These are phyloP conservation scores for Xylaria longipes DNA, from an alignment of 495 filamentous ascomycete genomes.

Conservation along the genomic window DNA sequence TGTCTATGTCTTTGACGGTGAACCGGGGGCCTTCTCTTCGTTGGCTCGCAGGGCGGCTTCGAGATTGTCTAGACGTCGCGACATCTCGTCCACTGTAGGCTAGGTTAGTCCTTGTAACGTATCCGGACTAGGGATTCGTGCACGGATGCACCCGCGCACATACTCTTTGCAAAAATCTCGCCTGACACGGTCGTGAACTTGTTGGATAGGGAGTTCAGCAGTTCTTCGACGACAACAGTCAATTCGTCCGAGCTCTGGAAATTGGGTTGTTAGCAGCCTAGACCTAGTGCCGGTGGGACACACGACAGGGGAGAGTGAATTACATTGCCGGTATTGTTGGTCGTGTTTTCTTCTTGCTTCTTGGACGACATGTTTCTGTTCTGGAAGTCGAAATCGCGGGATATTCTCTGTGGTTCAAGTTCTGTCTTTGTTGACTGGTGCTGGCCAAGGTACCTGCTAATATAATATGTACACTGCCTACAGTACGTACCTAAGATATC, in stretches of 20 bases:
- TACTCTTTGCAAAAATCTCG: constrained; percentile 90
- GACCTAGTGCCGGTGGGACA: constrained; percentile 14
- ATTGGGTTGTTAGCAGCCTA: not conserved
- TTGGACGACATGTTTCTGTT: constrained; percentile 5
- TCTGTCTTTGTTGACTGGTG: too few relatives aligned
- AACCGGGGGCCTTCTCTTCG: constrained; percentile 48
- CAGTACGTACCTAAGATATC: too few relatives aligned
- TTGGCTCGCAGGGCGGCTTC: constrained; percentile 71
- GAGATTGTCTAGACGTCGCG: constrained; percentile 82
- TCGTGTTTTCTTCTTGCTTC: constrained; percentile 29
- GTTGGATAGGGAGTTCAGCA: constrained; percentile 79
- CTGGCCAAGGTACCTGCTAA: too few relatives aligned
- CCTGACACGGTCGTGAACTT: constrained; percentile 83
- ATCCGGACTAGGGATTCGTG: not conserved
- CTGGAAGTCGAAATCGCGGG: not conserved
- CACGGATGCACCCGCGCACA: constrained; percentile 37
- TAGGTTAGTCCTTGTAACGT: constrained; percentile 19
- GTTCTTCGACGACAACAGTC: constrained; percentile 79
- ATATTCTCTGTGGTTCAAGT: not conserved
- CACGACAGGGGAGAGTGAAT: constrained; percentile 24
- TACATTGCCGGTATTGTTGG: constrained; percentile 40
- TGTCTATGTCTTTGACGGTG: constrained; percentile 35
- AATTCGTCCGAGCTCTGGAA: constrained; percentile 59
- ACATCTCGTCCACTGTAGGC: constrained; percentile 90
- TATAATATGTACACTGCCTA: too few relatives aligned